Evolutionary conservation across 140 eudicot genomes (phyloP).

Genomic region (Senecio squalidus): DNA sequence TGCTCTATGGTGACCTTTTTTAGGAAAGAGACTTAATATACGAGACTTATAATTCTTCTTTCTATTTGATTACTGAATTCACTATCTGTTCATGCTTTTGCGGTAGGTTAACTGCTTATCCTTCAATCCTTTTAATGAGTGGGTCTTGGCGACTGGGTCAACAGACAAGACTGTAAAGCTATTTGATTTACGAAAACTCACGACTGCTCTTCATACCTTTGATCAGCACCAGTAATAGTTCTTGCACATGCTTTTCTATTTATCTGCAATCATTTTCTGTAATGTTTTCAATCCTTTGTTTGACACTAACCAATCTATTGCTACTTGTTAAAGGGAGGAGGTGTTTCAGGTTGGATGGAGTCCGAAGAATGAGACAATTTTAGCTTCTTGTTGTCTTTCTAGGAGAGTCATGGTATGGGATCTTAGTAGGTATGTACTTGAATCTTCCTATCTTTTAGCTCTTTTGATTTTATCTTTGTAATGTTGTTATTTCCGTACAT

Average conservation of each 20-base stretch:
- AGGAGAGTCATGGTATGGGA: conserved; percentile 82
- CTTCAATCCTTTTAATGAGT: conserved; percentile 91
- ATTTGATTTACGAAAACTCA: conserved; percentile 73
- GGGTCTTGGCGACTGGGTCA: conserved; percentile 98
- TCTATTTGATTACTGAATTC: not conserved
- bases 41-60: not conserved
- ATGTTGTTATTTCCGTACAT: not conserved
- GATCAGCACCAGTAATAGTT: conserved; percentile 75
- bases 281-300: not conserved
- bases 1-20: no score
- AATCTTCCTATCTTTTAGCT: not conserved
- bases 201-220: conserved; percentile 68
- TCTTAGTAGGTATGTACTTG: conserved; percentile 7
- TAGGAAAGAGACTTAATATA: no score
- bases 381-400: conserved; percentile 89
- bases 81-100: not conserved
- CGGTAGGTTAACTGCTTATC: conserved; percentile 84
- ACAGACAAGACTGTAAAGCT: conserved; percentile 90
- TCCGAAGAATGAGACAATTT: conserved; percentile 79
- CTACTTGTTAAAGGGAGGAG: conserved; percentile 40
- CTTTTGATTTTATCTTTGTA: not conserved
- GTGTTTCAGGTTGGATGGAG: conserved; percentile 91
- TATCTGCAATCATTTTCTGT: not conserved
- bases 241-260: not conserved
- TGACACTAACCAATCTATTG: not conserved